Base-by-base conservation (phyloP, 2,329 filamentous ascomycete species). In the Trichoderma atrobrunneum region DNA sequence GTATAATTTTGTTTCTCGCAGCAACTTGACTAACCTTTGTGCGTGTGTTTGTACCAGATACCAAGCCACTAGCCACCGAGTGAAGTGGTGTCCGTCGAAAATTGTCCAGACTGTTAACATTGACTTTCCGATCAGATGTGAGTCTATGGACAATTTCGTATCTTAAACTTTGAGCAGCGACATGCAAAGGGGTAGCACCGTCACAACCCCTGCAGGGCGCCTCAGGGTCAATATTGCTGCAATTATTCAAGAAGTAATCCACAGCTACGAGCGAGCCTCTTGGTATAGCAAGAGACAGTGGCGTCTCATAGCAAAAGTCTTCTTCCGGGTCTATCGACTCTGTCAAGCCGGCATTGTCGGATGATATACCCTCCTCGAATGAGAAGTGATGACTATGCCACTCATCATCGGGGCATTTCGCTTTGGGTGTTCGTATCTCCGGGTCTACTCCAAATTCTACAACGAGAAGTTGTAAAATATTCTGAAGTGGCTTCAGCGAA, bases 161-260 rank as follows among this genome's bases (percentile, higher is more conserved):
- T 10, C 7, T 16, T 16, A 71, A n/a, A 10, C n/a, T 59, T 48
- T 71, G 30, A 8, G 68, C 60, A 48, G 68, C 68, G 48, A 64
- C 24, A 64, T 71, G 68, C 4, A 71, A 39, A 30, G 68, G 48
- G 5, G 2, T 59, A 2, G 68, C 68, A 1, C 48, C 60, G 7
- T 71, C 68, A 6, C 39, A 43, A 0, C 68, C 60, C 48, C 68
- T 51, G 16, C 60, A 71, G 4, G 68, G 16, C 2, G 4, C 32
- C 5, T 57, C 48, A 12, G 60, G 60, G n/a, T 59, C 68, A 21
- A 64, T 28, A 2, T 57, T 26, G 39, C 67, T 32, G 26, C 10
- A 11, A 2, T 18, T 0, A 18, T 21, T 1, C 1, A 70, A 18
- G 1, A 70, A 57, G 18, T 62, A 70, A 11, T 24, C 12, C 0